A percentile compares a stretch with the other conserved stretches of the same genome.
Conservation (phyloP, 768 basidiomycete species). For the Postia placenta region DNA sequence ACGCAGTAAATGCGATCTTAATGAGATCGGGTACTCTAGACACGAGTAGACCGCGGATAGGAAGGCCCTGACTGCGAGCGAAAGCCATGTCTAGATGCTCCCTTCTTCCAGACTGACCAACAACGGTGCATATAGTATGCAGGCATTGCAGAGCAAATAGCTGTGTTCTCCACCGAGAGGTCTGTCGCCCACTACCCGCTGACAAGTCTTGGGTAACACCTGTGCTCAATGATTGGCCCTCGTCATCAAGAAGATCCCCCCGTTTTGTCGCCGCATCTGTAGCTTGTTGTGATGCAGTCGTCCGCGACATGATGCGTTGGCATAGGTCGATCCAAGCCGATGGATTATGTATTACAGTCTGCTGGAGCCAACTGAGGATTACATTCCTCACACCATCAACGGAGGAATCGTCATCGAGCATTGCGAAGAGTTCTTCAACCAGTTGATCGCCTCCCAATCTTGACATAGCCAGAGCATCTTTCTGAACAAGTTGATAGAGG, state of each 20-base stretch:
- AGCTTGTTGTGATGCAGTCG: conserved; percentile 77
- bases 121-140: conserved; percentile 79
- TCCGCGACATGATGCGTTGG: conserved; percentile 93
- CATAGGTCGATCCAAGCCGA: conserved; percentile 98
- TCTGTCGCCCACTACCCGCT: conserved; percentile 37
- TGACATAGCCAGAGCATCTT: conserved; percentile 87
- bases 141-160: conserved; percentile 90
- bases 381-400: conserved; percentile 92
- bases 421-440: conserved; percentile 90
- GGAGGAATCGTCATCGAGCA: conserved; percentile 91
- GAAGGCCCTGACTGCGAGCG: conserved; percentile 56
- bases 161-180: conserved; percentile 94
- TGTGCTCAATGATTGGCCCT: conserved; percentile 84
- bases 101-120: conserved; percentile 61
- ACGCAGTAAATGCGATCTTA: conserved; percentile 96
- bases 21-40: conserved; percentile 89
- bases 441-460: conserved; percentile 90
- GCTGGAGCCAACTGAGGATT: conserved; percentile 90
- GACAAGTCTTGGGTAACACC: conserved; percentile 40
- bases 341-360: conserved; percentile 89
- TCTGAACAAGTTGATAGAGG: conserved; percentile 94
- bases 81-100: conserved; percentile 81
- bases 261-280: conserved; percentile 52
- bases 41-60: conserved; percentile 61
- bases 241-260: conserved; percentile 72